A percentile compares a stretch with the other conserved stretches of the same genome.
Conservation (phyloP, 768 basidiomycete species). For the Paxillus ammoniavirescens region DNA sequence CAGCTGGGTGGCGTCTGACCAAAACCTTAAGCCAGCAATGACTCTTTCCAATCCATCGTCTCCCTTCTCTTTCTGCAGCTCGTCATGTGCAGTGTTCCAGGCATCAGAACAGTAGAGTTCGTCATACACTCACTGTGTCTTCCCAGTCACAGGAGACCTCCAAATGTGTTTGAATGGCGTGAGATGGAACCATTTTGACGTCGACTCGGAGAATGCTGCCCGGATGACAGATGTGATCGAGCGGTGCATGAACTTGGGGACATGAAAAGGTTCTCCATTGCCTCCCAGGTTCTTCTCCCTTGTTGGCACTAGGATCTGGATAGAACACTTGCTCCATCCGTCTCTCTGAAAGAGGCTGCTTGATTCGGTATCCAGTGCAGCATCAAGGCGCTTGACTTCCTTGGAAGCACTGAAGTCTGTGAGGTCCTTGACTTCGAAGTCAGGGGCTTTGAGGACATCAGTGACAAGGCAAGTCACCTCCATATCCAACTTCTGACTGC, state of each 20-base stretch:
- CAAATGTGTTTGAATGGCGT: conserved; percentile 25
- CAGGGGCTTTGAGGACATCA: neutral
- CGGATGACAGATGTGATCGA: conserved; percentile 16
- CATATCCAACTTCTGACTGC: neutral
- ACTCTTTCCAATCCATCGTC: conserved; percentile 16
- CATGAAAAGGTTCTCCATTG: neutral
- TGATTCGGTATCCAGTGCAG: neutral
- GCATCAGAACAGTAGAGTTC: conserved; percentile 25
- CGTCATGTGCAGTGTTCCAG: conserved; percentile 19
- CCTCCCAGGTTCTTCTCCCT: neutral
- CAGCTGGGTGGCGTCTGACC: conserved; percentile 18
- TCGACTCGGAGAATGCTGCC: conserved; percentile 3
- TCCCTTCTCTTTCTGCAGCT: conserved; percentile 16
- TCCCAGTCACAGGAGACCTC: conserved; percentile 4
- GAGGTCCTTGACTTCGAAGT: conserved; percentile 5
- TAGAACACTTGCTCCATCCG: neutral
- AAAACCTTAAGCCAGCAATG: conserved; percentile 18
- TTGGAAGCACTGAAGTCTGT: neutral
- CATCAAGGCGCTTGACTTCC: neutral
- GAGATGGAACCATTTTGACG: conserved; percentile 19
- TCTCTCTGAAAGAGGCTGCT: neutral
- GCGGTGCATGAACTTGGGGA: conserved; percentile 8
- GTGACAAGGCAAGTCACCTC: neutral
- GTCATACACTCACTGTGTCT: conserved; percentile 16
- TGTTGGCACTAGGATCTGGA: neutral